Percentiles rank a stretch among this genome's conserved stretches.
phyloP scores from a whole-genome alignment of 2,329 filamentous ascomycete species.

The Aureobasidium melanogenum region DNA sequence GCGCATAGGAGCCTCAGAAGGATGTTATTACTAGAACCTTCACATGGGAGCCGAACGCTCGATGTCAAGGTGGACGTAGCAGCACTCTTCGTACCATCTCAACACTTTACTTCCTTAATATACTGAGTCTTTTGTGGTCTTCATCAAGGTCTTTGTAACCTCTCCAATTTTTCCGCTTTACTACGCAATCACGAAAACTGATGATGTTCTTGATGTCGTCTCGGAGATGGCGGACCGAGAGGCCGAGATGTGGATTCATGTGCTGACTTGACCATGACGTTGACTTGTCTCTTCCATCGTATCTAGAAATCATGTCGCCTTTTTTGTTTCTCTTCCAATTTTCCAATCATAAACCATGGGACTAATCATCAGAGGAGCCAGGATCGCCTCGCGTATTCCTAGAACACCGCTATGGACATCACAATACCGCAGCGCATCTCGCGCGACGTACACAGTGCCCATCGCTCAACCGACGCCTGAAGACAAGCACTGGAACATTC shows the following conservation, averaged over 20 bases:
- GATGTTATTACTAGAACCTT: neutral
- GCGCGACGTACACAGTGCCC: conserved; percentile 18
- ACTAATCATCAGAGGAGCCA: neutral
- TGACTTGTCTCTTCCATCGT: neutral
- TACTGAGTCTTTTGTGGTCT: too few relatives aligned
- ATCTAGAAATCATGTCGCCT: neutral
- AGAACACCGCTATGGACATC: neutral
- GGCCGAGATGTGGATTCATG: neutral
- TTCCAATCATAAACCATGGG: neutral
- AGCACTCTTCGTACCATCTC: neutral
- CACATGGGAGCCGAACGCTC: too few relatives aligned
- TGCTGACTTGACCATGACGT: conserved; percentile 1
- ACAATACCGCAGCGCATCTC: conserved; percentile 1
- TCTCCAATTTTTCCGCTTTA: too few relatives aligned
- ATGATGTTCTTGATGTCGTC: neutral
- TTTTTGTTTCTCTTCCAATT: neutral
- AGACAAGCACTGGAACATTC: conserved; percentile 28
- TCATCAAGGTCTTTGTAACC: neutral
- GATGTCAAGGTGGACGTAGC: neutral
- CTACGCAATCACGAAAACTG: neutral
- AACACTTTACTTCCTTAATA: neutral
- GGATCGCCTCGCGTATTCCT: neutral
- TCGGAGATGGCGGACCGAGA: neutral
- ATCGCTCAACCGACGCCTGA: conserved; percentile 18
- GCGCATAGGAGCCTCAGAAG: neutral